Conservation (phyloP, 2,329 filamentous ascomycete genomes). For the Penicillium decumbens region DNA sequence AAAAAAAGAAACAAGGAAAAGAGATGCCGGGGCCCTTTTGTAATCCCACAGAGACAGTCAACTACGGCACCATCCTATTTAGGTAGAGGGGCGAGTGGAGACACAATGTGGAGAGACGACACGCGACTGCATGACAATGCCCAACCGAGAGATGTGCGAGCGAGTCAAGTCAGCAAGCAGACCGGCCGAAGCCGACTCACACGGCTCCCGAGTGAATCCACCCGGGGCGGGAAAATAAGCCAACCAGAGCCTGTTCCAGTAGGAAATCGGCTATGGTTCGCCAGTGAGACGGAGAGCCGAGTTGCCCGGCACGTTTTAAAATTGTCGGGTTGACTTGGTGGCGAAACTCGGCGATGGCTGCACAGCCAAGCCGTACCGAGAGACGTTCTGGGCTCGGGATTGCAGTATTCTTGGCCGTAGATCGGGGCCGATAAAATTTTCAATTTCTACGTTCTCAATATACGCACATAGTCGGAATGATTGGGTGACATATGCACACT, state of each 20-base stretch:
- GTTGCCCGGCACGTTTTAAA: neutral
- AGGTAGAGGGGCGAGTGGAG: constrained; percentile 11
- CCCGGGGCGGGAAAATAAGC: constrained; percentile 1
- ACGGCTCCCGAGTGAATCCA: constrained; percentile 12
- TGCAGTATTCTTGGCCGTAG: neutral
- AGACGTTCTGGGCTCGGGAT: constrained; percentile 12
- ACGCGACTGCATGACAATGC: constrained; percentile 15
- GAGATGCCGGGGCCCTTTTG: constrained; percentile 16
- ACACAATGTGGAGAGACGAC: constrained; percentile 19
- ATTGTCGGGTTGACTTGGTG: constrained; percentile 7
- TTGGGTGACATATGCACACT: neutral
- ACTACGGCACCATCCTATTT: constrained; percentile 6
- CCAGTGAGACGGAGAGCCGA: constrained; percentile 15
- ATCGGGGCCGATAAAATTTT: neutral
- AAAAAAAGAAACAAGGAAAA: constrained; percentile 4
- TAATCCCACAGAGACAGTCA: constrained; percentile 6
- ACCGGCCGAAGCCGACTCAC: constrained; percentile 22
- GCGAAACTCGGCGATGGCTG: constrained; percentile 8
- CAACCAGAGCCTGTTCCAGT: constrained; percentile 16
- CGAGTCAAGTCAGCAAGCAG: constrained; percentile 9
- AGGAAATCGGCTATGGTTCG: constrained; percentile 15
- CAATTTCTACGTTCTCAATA: neutral
- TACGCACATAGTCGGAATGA: neutral
- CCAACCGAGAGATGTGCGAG: constrained; percentile 4
- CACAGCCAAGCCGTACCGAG: neutral